Evolutionary conservation across 495 filamentous ascomycete genomes (phyloP).

Genomic region (Lasiosphaeria hispida): DNA sequence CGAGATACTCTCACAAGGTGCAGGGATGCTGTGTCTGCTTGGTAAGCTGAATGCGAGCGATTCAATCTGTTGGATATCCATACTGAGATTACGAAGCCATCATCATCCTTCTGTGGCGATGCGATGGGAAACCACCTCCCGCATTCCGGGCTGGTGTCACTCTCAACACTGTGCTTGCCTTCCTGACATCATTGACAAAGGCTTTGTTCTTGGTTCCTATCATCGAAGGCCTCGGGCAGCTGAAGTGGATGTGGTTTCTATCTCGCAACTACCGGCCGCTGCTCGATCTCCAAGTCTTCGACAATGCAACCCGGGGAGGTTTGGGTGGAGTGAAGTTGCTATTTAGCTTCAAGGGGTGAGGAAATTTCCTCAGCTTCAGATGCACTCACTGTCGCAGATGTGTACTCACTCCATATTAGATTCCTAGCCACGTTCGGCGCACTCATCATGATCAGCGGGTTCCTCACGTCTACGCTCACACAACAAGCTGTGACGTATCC

Average conservation of each 20-base stretch:
- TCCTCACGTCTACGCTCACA: constrained; percentile 42
- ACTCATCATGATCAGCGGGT: constrained; percentile 36
- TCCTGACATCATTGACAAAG: constrained; percentile 43
- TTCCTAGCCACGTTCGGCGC: constrained; percentile 40
- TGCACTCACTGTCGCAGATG: not conserved
- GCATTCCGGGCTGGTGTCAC: constrained; percentile 45
- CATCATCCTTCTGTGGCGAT: constrained; percentile 33
- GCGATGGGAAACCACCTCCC: constrained; percentile 39
- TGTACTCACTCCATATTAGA: constrained; percentile 10
- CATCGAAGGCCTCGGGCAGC: constrained; percentile 38
- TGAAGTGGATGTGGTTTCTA: constrained; percentile 49
- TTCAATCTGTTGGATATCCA: not conserved
- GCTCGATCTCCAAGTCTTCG: constrained; percentile 41
- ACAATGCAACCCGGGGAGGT: constrained; percentile 42
- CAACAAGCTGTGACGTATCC: constrained; percentile 40
- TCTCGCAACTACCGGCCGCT: constrained; percentile 29
- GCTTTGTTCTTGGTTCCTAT: constrained; percentile 38
- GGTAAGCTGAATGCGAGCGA: not conserved
- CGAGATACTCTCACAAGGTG: constrained; percentile 13
- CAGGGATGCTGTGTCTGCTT: constrained; percentile 6
- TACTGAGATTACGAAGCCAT: constrained; percentile 23
- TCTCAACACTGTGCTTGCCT: constrained; percentile 45
- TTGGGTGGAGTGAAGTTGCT: constrained; percentile 38
- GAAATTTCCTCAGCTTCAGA: not conserved
- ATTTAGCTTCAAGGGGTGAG: constrained; percentile 22